Percentiles rank a stretch among this genome's conserved stretches.
Conservation (phyloP, 139 green algal species). For the Coelastrella sp. region DNA sequence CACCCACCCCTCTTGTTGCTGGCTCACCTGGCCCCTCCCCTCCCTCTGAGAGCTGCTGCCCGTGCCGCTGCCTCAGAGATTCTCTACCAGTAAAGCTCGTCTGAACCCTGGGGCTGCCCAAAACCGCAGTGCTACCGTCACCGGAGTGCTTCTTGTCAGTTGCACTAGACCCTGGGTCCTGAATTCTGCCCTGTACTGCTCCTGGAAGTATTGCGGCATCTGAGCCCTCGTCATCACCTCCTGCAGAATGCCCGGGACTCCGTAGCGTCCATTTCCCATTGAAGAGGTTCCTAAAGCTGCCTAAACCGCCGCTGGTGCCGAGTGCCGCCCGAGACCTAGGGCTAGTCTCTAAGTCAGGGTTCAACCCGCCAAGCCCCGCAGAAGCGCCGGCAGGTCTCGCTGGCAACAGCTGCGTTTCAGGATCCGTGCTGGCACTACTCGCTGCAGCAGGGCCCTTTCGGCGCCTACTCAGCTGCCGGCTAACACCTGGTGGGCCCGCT, state of each 20-base stretch:
- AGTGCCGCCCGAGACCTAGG: not conserved
- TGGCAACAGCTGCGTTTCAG: not conserved
- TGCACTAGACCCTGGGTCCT: not conserved
- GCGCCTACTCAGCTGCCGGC: not conserved
- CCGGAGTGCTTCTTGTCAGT: not conserved
- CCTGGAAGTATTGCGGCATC: not conserved
- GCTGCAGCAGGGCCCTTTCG: not conserved
- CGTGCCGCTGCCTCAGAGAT: not conserved
- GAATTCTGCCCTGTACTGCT: not conserved
- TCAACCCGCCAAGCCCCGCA: not conserved
- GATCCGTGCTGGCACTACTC: not conserved
- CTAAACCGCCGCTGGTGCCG: not conserved
- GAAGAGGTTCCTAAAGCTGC: not conserved
- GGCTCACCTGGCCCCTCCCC: too few relatives aligned
- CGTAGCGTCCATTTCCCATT: not conserved
- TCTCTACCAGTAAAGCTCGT: not conserved
- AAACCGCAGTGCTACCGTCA: not conserved
- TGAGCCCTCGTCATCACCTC: not conserved
- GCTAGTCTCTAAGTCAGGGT: not conserved
- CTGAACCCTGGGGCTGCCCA: not conserved
- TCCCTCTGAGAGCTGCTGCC: not conserved
- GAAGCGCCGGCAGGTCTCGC: not conserved
- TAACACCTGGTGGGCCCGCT: not conserved
- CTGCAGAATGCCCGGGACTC: not conserved
- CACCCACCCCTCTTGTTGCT: too few relatives aligned